Evolutionary conservation across 192 early-diverging fungal genomes (phyloP).

Genomic region (Backusella mclennaniae): DNA sequence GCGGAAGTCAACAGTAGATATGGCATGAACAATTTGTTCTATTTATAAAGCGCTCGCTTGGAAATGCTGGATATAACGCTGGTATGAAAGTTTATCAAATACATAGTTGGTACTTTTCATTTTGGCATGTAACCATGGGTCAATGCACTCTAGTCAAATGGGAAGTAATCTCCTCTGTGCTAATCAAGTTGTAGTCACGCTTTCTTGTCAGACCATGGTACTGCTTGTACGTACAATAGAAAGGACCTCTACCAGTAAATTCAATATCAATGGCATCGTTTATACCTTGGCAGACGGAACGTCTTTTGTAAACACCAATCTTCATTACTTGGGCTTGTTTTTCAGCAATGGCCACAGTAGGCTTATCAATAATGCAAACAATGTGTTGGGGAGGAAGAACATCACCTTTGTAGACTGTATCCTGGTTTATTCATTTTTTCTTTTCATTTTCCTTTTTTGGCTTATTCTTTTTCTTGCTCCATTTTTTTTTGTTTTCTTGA

Average conservation of each 20-base stretch:
- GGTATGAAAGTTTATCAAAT: slow-evolving; percentile 39
- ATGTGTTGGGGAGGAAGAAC: slow-evolving; percentile 17
- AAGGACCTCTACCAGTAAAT: slow-evolving; percentile 37
- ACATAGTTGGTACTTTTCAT: slow-evolving; percentile 33
- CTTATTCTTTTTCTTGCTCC: too few relatives aligned
- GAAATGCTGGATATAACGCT: slow-evolving; percentile 28
- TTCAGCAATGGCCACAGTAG: slow-evolving; percentile 23
- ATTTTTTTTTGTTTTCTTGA: too few relatives aligned
- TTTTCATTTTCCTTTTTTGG: too few relatives aligned
- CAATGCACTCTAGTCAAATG: slow-evolving; percentile 27
- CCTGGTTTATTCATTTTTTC: too few relatives aligned
- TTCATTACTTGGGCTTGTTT: slow-evolving; percentile 18
- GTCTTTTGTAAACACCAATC: slow-evolving; percentile 24
- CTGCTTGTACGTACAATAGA: slow-evolving; percentile 23
- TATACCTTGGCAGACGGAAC: slow-evolving; percentile 31
- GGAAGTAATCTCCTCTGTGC: slow-evolving; percentile 23
- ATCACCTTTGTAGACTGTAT: too few relatives aligned
- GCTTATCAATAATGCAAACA: slow-evolving; percentile 26
- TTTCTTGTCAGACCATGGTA: background rate
- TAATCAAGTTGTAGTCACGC: background rate
- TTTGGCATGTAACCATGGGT: slow-evolving; percentile 26
- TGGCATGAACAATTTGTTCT: slow-evolving; percentile 34
- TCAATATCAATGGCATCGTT: slow-evolving; percentile 34
- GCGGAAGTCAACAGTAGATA: slow-evolving; percentile 32
- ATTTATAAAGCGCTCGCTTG: slow-evolving; percentile 18